A percentile compares a stretch with the other conserved stretches of the same genome.
phyloP scores from a whole-genome alignment of 2,329 filamentous ascomycete genomes.

The Setomelanomma holmii region DNA sequence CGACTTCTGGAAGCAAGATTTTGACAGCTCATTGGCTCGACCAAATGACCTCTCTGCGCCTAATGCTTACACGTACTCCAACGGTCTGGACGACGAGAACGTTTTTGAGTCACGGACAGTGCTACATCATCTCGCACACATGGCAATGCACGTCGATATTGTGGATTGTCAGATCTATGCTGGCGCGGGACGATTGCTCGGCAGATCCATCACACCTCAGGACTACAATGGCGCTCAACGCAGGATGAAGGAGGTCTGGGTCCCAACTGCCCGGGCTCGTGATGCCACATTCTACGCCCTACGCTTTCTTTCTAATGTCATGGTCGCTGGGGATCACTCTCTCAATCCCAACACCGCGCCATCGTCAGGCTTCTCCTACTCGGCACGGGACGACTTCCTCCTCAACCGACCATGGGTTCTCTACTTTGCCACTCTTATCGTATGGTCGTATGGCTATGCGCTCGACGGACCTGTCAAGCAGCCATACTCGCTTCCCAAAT shows the following conservation, averaged over 20 bases:
- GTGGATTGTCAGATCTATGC: slow-evolving; percentile 98
- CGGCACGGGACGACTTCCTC: slow-evolving; percentile 84
- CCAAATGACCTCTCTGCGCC: slow-evolving; percentile 47
- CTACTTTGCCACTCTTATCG: slow-evolving; percentile 89
- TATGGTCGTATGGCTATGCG: slow-evolving; percentile 95
- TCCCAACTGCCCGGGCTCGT: slow-evolving; percentile 82
- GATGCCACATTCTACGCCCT: slow-evolving; percentile 93
- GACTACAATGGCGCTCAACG: slow-evolving; percentile 82
- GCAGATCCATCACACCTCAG: slow-evolving; percentile 80
- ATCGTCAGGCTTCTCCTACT: slow-evolving; percentile 63
- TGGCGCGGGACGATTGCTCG: slow-evolving; percentile 81
- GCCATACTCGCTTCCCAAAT: slow-evolving; percentile 61
- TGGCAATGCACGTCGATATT: slow-evolving; percentile 97
- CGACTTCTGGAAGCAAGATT: slow-evolving; percentile 92
- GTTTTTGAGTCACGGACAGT: slow-evolving; percentile 90
- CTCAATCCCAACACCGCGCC: slow-evolving; percentile 34
- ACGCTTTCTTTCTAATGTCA: slow-evolving; percentile 84
- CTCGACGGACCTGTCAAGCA: slow-evolving; percentile 77
- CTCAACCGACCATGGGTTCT: slow-evolving; percentile 94
- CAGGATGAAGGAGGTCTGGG: slow-evolving; percentile 89
- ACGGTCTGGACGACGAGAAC: slow-evolving; percentile 64
- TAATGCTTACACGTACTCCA: slow-evolving; percentile 40
- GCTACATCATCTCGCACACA: slow-evolving; percentile 91
- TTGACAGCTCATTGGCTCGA: slow-evolving; percentile 79
- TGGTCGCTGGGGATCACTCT: slow-evolving; percentile 66